These are phyloP conservation scores for Yamadazyma spencermartinsiae DNA, from an alignment of 1,139 yeast species.

Conservation along the genomic window DNA sequence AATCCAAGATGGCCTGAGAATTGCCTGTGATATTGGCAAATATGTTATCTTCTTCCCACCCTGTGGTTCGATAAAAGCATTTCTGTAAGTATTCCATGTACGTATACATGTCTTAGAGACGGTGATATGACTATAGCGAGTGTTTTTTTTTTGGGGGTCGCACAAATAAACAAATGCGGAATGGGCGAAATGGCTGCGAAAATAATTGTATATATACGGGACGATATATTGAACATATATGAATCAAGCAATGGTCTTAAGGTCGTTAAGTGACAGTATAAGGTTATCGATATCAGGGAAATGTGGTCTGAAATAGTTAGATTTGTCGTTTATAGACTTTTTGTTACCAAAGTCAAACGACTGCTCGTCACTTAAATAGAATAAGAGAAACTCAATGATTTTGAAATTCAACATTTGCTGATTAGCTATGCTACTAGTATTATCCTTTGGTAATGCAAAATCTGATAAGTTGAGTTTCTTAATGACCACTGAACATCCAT, in stretches of 20 bases:
- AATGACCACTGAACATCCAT: constrained; percentile 61
- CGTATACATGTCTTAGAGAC: constrained; percentile 52
- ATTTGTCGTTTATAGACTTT: constrained; percentile 51
- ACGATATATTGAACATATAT: too few relatives aligned
- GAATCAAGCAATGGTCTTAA: constrained; percentile 25
- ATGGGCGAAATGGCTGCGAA: constrained; percentile 3
- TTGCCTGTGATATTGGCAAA: constrained; percentile 74
- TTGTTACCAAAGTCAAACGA: constrained; percentile 21
- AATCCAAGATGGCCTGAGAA: constrained; percentile 70
- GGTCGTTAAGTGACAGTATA: constrained; percentile 39
- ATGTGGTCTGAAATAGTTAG: constrained; percentile 47
- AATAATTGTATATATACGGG: not conserved
- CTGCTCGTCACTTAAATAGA: constrained; percentile 70
- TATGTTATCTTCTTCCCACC: constrained; percentile 77
- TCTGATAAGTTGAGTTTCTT: constrained; percentile 28
- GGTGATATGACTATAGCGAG: not conserved
- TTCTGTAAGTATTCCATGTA: constrained; percentile 83
- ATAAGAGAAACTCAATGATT: constrained; percentile 68
- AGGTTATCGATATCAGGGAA: constrained; percentile 46
- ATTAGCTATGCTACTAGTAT: constrained; percentile 13
- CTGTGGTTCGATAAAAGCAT: constrained; percentile 66
- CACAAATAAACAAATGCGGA: constrained; percentile 1
- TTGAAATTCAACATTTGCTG: constrained; percentile 55
- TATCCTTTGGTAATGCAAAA: constrained; percentile 14
- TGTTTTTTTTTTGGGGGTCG: constrained; percentile 2